phyloP scores from a whole-genome alignment of 148 eudicot species.

The Mesembryanthemum crystallinum region DNA sequence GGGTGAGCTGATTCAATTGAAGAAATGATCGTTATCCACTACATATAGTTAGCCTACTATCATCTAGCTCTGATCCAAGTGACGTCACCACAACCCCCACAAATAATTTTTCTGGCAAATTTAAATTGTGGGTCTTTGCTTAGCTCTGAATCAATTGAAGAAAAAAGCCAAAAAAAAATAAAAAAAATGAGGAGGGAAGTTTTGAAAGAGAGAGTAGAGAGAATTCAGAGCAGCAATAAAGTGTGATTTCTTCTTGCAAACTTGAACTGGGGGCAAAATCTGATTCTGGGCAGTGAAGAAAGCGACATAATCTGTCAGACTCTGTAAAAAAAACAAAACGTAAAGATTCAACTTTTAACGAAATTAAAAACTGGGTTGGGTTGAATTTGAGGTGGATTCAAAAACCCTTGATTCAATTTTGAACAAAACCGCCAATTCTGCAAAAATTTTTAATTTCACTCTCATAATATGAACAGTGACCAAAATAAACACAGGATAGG shows the following conservation, averaged over 20 bases:
- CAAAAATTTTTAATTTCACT: constrained; percentile 7
- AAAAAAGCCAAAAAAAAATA: not conserved
- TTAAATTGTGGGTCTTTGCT: not conserved
- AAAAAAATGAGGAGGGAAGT: not conserved
- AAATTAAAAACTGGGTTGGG: constrained; percentile 4
- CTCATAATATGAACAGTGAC: constrained; percentile 5
- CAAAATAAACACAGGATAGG: not conserved
- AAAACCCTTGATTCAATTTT: constrained; percentile 6
- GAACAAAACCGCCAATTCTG: not conserved
- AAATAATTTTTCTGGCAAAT: not conserved
- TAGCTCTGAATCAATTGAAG: not conserved
- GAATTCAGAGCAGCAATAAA: not conserved
- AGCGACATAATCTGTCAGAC: constrained; percentile 22
- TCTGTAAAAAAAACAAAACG: constrained; percentile 1
- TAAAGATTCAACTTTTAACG: not conserved
- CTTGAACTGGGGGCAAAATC: constrained; percentile 17
- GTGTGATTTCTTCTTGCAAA: not conserved
- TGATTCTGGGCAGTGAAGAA: constrained; percentile 16
- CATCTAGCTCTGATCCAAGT: constrained; percentile 18
- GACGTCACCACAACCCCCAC: constrained; percentile 9
- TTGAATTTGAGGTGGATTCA: constrained; percentile 7
- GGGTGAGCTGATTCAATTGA: not conserved
- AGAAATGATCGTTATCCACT: constrained; percentile 26
- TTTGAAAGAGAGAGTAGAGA: too few relatives aligned
- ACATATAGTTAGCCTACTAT: constrained; percentile 14